Evolutionary conservation across 257 asterid species (phyloP).

Genomic region (Solanum clarkiae): DNA sequence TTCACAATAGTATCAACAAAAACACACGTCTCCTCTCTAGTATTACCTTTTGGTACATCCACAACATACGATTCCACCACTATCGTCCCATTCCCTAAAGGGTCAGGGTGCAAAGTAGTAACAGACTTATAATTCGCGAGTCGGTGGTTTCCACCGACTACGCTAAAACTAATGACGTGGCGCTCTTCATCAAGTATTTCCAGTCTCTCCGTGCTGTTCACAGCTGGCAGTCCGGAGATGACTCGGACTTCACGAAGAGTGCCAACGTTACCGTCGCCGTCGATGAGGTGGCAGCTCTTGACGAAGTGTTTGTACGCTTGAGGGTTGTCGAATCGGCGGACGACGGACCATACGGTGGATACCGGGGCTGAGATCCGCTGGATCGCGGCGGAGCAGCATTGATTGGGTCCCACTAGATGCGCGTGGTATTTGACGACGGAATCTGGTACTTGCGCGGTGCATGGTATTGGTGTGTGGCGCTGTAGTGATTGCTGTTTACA

Average conservation of each 20-base stretch:
- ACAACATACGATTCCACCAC: conserved; percentile 3
- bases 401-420: neutral
- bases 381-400: conserved; percentile 4
- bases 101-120: neutral
- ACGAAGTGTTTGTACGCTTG: conserved; percentile 7
- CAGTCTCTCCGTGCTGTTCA: conserved; percentile 1
- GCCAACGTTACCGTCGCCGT: conserved; percentile 1
- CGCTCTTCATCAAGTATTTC: conserved; percentile 4
- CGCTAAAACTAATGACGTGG: conserved; percentile 5
- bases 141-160: conserved; percentile 6
- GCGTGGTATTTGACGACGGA: conserved; percentile 1
- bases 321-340: conserved; percentile 6
- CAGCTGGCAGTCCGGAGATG: conserved; percentile 5
- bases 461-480: neutral
- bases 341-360: conserved; percentile 4
- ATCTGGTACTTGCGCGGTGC: neutral
- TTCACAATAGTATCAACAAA: conserved; percentile 8
- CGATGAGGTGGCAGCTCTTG: conserved; percentile 1
- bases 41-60: conserved; percentile 2
- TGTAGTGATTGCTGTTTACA: neutral
- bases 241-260: conserved; percentile 1
- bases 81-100: neutral
- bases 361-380: conserved; percentile 3
- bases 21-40: neutral
- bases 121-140: neutral